Evolutionary conservation across 345 rosid genomes (phyloP).

Genomic region (Eucalyptus curtisii): DNA sequence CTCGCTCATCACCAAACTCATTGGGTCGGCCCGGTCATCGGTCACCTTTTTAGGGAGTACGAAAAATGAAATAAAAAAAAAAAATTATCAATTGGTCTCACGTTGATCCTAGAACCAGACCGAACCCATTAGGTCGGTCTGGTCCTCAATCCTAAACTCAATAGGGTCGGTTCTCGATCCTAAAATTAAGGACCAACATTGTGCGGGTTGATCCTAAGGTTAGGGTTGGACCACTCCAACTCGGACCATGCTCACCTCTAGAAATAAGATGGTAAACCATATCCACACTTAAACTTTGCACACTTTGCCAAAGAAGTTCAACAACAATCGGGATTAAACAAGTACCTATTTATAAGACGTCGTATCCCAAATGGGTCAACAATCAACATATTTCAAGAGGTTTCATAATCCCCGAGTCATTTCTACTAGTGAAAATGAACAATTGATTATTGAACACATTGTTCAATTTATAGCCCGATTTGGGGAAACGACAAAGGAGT

Average conservation of each 20-base stretch:
- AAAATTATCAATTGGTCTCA: fast-evolving
- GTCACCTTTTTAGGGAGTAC: fast-evolving
- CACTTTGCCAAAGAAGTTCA: background rate
- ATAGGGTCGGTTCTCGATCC: too few species aligned
- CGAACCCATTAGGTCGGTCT: fast-evolving
- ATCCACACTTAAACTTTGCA: background rate
- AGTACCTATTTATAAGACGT: background rate
- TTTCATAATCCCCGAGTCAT: background rate
- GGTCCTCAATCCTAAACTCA: too few species aligned
- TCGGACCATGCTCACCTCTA: background rate
- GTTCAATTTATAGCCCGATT: background rate
- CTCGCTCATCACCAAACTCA: too few species aligned
- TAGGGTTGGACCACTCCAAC: too few species aligned
- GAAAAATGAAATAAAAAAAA: too few species aligned
- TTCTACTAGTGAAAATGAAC: background rate
- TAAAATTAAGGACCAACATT: too few species aligned
- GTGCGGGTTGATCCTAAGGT: too few species aligned
- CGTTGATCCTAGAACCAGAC: too few species aligned
- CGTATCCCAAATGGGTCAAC: background rate
- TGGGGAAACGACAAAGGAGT: background rate
- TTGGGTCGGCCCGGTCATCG: fast-evolving
- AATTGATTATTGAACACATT: background rate
- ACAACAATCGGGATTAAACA: background rate
- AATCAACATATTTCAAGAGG: background rate
- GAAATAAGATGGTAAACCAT: background rate